A percentile compares a stretch with the other conserved stretches of the same genome.
phyloP scores from a whole-genome alignment of 2,329 filamentous ascomycete species.

The Clonostachys chloroleuca region DNA sequence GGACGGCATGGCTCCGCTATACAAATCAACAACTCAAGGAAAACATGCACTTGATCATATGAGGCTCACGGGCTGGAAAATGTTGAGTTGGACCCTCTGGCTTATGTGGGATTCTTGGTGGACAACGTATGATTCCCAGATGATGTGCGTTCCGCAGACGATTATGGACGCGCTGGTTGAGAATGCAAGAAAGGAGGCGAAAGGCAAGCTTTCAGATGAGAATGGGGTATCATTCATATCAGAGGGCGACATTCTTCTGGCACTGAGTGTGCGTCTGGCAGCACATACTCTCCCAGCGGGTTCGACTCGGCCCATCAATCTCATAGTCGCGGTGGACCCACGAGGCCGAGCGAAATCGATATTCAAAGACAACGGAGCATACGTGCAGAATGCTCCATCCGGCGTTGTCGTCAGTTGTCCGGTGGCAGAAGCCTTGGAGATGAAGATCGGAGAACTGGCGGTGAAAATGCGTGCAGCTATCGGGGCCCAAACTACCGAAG shows the following conservation, averaged over 20 bases:
- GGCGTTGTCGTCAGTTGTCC: not conserved
- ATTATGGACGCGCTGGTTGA: not conserved
- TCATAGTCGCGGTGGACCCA: constrained; percentile 1
- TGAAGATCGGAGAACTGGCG: constrained; percentile 8
- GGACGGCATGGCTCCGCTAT: not conserved
- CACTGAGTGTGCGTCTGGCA: not conserved
- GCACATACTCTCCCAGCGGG: not conserved
- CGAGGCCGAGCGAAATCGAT: not conserved
- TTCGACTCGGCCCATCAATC: not conserved
- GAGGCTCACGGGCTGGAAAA: not conserved
- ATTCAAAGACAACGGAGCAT: not conserved
- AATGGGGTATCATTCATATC: not conserved
- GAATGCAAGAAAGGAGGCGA: not conserved
- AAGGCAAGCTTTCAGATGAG: not conserved
- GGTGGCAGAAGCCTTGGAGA: not conserved
- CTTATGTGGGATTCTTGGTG: not conserved
- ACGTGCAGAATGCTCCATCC: not conserved
- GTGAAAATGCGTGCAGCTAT: constrained; percentile 6
- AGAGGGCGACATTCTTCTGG: constrained; percentile 1
- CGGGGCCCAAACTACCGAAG: constrained; percentile 7
- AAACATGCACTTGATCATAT: not conserved
- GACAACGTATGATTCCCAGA: not conserved
- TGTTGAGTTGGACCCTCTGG: not conserved
- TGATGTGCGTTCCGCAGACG: not conserved
- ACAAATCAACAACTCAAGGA: not conserved